Evolutionary conservation across 1,284 basidiomycete species (phyloP), one percentile per base, ranked within the genome.

Genomic region (Flammula alnicola): DNA sequence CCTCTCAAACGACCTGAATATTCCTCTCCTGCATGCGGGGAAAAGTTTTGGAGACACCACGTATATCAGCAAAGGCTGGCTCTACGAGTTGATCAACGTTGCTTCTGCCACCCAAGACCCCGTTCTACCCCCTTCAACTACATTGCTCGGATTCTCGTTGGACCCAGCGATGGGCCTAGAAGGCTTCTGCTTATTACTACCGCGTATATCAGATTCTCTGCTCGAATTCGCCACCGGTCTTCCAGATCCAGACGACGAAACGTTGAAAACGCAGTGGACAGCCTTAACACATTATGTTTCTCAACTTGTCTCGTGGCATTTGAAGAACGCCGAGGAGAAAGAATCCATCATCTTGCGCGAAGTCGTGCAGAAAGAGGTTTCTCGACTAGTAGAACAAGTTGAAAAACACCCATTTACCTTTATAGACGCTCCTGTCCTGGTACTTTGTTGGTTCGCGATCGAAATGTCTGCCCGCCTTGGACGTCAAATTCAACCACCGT

Each of bases 391-490:
- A 5, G 59, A 62, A 5, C 67, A 69, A 17, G 61, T 84, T 43
- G 69, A 70, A 25, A 70, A 68, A 11, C 53, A 64, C 17, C 59
- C 62, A 9, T 59, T 70, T 3, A 60, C 50, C 10, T 51, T 60
- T n/a, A 41, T 62, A 17, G 70, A 70, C 32, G 56, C 62, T 1
- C 69, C 74, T 23, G 67, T 75, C 2, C 63, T 91, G 25, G 62
- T 70, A 1, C 56, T 78, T 16, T 75, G 77, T 29, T 90, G 87
- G 84, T 83, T 84, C 51, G 61, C 77, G 0, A 69, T 90, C 17
- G 88, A 90, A 58, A 55, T 86, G 4, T 70, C 77, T 2, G 70
- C 70, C 29, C 76, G 81, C 7, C 39, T 51, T 11, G 19, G 38
- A 54, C 5, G 41, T 55, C 40, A 57, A 55, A 49, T 49, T 47